These are phyloP conservation scores for Mrakia hoshinonis DNA, from an alignment of 768 basidiomycete species.

Conservation along the genomic window DNA sequence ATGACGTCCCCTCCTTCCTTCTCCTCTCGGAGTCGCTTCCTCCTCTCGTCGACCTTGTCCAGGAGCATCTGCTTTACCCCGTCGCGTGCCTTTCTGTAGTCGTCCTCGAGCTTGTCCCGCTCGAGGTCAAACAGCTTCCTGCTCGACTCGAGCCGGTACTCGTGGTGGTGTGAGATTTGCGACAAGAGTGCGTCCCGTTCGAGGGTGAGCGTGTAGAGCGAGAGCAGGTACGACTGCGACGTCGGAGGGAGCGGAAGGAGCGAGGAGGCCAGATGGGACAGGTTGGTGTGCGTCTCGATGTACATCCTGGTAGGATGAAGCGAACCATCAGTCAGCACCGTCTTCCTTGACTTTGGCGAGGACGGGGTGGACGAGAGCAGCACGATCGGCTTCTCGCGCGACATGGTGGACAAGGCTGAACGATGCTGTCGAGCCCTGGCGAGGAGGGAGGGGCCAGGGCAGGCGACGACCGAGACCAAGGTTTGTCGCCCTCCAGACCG, in stretches of 20 bases:
- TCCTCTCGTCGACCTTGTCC: conserved; percentile 43
- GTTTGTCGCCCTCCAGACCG: too few relatives aligned
- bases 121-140: conserved; percentile 42
- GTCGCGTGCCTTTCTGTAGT: conserved; percentile 43
- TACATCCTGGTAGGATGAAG: conserved; percentile 37
- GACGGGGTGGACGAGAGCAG: too few relatives aligned
- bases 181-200: conserved; percentile 43
- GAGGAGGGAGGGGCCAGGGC: too few relatives aligned
- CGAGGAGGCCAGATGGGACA: conserved; percentile 37
- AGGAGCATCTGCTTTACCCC: conserved; percentile 41
- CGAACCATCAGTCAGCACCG: not conserved
- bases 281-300: conserved; percentile 37
- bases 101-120: conserved; percentile 43
- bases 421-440: too few relatives aligned
- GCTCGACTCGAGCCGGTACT: conserved; percentile 41
- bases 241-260: conserved; percentile 38
- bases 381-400: too few relatives aligned
- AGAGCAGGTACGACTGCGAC: conserved; percentile 39
- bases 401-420: too few relatives aligned
- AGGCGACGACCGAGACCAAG: too few relatives aligned
- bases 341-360: too few relatives aligned
- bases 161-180: conserved; percentile 40
- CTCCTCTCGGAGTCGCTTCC: conserved; percentile 43
- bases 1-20: conserved; percentile 44
- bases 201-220: conserved; percentile 41